phyloP scores from a whole-genome alignment of 2,329 filamentous ascomycete species.

The Sarocladium oryzae region DNA sequence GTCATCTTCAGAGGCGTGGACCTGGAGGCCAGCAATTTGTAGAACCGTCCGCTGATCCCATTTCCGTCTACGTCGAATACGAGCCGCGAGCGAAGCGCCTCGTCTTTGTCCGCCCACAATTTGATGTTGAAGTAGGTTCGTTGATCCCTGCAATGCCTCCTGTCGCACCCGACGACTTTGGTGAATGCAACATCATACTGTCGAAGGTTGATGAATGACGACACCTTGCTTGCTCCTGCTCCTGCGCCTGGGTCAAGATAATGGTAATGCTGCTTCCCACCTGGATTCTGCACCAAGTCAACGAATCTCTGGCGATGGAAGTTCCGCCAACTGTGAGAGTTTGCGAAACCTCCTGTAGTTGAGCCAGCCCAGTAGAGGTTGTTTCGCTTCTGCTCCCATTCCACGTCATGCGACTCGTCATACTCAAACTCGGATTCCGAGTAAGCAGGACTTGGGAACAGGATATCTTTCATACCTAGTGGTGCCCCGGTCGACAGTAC shows the following conservation, averaged over 20 bases:
- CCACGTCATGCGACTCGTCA: slow-evolving; percentile 28
- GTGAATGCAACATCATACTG: slow-evolving; percentile 40
- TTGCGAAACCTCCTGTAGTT: slow-evolving; percentile 41
- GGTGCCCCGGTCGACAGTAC: slow-evolving; percentile 37
- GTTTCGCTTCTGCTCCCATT: slow-evolving; percentile 43
- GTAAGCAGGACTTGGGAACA: slow-evolving; percentile 46
- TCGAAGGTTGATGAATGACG: slow-evolving; percentile 28
- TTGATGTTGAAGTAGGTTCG: slow-evolving; percentile 22
- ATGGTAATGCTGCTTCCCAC: slow-evolving; percentile 23
- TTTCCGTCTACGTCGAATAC: slow-evolving; percentile 51
- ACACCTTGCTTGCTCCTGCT: slow-evolving; percentile 14
- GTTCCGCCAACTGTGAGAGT: slow-evolving; percentile 12
- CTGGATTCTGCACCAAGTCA: slow-evolving; percentile 26
- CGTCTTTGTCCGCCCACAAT: slow-evolving; percentile 26
- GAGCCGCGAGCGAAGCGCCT: slow-evolving; percentile 30
- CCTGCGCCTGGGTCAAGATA: slow-evolving; percentile 18
- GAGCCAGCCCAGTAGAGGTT: slow-evolving; percentile 53
- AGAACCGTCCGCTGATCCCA: slow-evolving; percentile 46
- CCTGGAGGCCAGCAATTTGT: slow-evolving; percentile 40
- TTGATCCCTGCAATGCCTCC: slow-evolving; percentile 29
- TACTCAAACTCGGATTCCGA: slow-evolving; percentile 35
- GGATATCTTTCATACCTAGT: slow-evolving; percentile 44
- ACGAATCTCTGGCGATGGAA: slow-evolving; percentile 44
- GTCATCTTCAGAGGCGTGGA: slow-evolving; percentile 45
- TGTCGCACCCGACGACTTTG: slow-evolving; percentile 37